Evolutionary conservation across 2,329 filamentous ascomycete genomes (phyloP), one percentile per base, ranked within the genome.

Genomic region (Apiospora marii): DNA sequence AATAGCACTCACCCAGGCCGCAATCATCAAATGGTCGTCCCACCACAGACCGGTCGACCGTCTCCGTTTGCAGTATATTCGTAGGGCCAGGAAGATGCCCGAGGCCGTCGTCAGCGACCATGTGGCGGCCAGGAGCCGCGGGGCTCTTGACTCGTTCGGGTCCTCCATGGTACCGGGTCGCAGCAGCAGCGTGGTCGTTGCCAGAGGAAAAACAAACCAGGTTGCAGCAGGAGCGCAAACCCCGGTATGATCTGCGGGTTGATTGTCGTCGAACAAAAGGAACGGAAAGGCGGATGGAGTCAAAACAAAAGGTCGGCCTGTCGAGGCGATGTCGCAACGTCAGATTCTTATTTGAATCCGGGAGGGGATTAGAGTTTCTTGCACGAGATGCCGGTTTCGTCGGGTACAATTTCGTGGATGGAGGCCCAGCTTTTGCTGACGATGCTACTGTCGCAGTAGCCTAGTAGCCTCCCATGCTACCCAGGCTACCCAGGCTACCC

Each of bases 1-100:
- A 8, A 34, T 8, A 43, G 30, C 8, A 80, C 81, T 48, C 79
- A 83, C 81, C 81, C 81, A 82, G 14, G 81, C 76, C 13, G 74
- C 72, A n/a, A 83, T 77, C 67, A 83, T 74, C 22, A 81, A 67
- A 73, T 81, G 79, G 74, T 83, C 82, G 72, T 83, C 82, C 78
- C 81, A 82, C 80, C 81, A 83, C 37, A 83, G 48, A 67, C 81
- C 82, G 48, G 79, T 77, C 1, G 78, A 79, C 16, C 81, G 78
- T 76, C 79, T 80, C 41, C 79, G 68, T 69, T 83, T 83, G 78
- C 81, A 83, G 77, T 83, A 83, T 43, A 83, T 70, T 7, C 82
- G 77, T 24, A 83, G 70, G 14, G 75, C 74, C 5, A 83, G 71
- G 22, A 82, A 64, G 0, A 81, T 68, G 4, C 73, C 78, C 49